Conservation (phyloP, 1,284 basidiomycete genomes). For the Coriolopsis trogii region DNA sequence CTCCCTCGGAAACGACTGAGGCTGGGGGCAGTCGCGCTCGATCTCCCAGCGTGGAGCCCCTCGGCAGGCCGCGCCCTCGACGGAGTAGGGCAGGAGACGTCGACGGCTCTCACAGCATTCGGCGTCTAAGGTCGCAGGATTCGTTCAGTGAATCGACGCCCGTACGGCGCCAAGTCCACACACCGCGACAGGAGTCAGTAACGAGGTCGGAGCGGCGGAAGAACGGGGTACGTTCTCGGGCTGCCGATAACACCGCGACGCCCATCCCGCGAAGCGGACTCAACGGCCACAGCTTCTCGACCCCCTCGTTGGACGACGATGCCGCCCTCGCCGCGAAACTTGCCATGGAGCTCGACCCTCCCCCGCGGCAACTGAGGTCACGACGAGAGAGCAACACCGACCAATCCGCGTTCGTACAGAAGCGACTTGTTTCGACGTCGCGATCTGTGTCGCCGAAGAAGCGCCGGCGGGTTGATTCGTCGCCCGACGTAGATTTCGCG, state of each 20-base stretch:
- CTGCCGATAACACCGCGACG: conserved; percentile 4
- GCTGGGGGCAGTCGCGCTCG: conserved; percentile 1
- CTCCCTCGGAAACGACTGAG: conserved; percentile 4
- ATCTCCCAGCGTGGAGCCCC: conserved; percentile 12
- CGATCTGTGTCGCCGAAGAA: conserved; percentile 40
- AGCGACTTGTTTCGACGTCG: conserved; percentile 22
- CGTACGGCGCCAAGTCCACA: conserved; percentile 13
- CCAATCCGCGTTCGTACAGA: conserved; percentile 17
- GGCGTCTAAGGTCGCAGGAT: conserved; percentile 31
- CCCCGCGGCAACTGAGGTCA: conserved; percentile 37
- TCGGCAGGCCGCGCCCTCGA: conserved; percentile 16
- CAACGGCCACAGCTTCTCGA: conserved; percentile 4
- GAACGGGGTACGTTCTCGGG: conserved; percentile 10
- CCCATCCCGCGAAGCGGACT: neutral
- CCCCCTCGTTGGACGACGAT: conserved; percentile 35
- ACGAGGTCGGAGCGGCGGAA: conserved; percentile 12
- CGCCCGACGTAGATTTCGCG: conserved; percentile 32
- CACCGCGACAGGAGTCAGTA: conserved; percentile 15
- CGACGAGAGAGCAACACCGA: conserved; percentile 32
- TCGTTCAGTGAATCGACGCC: conserved; percentile 16
- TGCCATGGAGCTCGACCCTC: conserved; percentile 39
- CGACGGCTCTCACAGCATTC: conserved; percentile 17
- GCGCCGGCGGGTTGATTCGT: conserved; percentile 48
- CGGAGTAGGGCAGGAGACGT: conserved; percentile 12
- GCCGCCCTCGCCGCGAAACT: conserved; percentile 42